phyloP scores from a whole-genome alignment of 441 rosid species.

The Geranium incanum region DNA sequence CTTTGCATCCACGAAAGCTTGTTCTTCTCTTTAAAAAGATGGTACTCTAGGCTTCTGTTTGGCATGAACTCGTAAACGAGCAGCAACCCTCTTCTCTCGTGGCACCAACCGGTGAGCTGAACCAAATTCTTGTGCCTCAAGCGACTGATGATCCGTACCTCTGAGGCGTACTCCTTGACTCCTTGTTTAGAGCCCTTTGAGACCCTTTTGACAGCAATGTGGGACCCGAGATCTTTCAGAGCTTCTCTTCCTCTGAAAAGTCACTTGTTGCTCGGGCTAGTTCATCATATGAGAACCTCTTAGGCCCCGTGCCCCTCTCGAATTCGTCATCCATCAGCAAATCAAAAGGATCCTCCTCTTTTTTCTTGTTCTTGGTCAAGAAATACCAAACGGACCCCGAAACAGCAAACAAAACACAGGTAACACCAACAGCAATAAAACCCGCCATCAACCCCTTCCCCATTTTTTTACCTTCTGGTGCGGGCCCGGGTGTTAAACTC shows the following conservation, averaged over 20 bases:
- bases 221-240: neutral
- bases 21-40: neutral
- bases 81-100: neutral
- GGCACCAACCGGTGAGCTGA: neutral
- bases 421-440: neutral
- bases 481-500: neutral
- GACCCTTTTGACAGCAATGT: neutral
- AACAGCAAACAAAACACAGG: neutral
- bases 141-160: neutral
- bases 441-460: neutral
- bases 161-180: neutral
- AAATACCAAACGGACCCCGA: neutral
- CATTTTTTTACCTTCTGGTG: neutral
- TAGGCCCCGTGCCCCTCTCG: neutral
- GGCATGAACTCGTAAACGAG: neutral
- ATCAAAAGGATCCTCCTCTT: neutral
- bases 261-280: neutral
- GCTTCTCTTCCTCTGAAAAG: neutral
- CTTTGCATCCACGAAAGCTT: neutral
- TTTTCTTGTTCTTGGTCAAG: neutral
- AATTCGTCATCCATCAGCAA: neutral
- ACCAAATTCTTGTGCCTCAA: conserved; percentile 1
- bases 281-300: neutral
- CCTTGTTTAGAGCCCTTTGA: neutral
- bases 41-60: neutral